These are phyloP conservation scores for Silene coronaria DNA, from an alignment of 179 eudicot genomes.

Conservation along the genomic window DNA sequence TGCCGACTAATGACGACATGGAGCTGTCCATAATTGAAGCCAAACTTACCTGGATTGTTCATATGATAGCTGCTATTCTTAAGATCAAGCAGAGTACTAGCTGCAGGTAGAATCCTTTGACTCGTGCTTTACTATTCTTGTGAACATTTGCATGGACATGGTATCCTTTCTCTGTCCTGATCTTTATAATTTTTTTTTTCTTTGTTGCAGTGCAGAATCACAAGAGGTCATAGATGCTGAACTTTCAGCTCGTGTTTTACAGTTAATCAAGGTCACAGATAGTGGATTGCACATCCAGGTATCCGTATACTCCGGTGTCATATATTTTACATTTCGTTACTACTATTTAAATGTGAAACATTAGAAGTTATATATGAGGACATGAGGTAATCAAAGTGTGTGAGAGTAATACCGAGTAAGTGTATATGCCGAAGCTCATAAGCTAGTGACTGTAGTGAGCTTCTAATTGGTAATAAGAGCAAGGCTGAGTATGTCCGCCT, in stretches of 20 bases:
- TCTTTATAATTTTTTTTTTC: background rate
- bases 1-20: constrained; percentile 42
- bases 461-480: background rate
- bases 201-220: constrained; percentile 65
- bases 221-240: constrained; percentile 95
- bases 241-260: constrained; percentile 88
- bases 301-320: constrained; percentile 31
- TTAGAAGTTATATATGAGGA: background rate
- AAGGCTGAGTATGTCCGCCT: background rate
- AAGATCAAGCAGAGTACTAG: constrained; percentile 70
- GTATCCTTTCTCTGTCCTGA: constrained; percentile 9
- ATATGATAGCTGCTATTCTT: constrained; percentile 80
- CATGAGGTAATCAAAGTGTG: background rate
- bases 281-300: constrained; percentile 84
- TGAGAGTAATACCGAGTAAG: background rate
- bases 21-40: constrained; percentile 75
- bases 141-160: background rate
- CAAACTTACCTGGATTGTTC: constrained; percentile 93
- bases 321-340: background rate
- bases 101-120: constrained; percentile 42
- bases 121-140: background rate
- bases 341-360: background rate
- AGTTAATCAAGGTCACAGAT: constrained; percentile 76
- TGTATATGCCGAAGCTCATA: background rate
- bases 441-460: background rate